Evolutionary conservation across 352 stramenopile genomes (phyloP).

Genomic region (Globisporangium canariense): DNA sequence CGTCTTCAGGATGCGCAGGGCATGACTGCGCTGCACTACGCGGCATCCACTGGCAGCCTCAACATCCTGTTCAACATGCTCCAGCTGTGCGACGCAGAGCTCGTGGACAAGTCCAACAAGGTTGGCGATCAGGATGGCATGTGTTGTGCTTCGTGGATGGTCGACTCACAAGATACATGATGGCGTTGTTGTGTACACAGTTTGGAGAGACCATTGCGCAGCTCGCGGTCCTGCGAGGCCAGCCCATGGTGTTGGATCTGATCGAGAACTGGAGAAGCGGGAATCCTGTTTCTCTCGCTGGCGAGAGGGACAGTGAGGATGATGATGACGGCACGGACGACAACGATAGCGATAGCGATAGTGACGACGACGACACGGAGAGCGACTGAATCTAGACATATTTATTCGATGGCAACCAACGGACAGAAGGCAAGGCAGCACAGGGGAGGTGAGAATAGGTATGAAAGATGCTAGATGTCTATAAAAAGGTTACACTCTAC

Average conservation of each 20-base stretch:
- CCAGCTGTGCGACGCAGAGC: constrained; percentile 49
- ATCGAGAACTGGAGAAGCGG: constrained; percentile 41
- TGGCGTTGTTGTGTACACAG: constrained; percentile 17
- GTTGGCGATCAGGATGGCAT: constrained; percentile 18
- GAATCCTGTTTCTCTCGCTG: constrained; percentile 26
- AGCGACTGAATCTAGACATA: constrained; percentile 3
- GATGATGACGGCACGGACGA: constrained; percentile 22
- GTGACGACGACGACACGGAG: constrained; percentile 18
- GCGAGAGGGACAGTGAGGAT: constrained; percentile 19
- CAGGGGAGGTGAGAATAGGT: constrained; percentile 14
- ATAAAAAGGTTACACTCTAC: constrained; percentile 30
- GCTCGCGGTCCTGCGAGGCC: constrained; percentile 37
- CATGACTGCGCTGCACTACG: constrained; percentile 72
- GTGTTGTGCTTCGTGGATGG: not conserved
- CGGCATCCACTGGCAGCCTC: constrained; percentile 42
- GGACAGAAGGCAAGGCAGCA: constrained; percentile 12
- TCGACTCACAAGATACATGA: not conserved
- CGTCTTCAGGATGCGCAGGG: constrained; percentile 67
- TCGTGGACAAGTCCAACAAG: constrained; percentile 59
- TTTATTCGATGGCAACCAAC: not conserved
- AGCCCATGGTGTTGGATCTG: constrained; percentile 34
- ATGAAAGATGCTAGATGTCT: constrained; percentile 17
- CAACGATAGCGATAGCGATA: constrained; percentile 6
- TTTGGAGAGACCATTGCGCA: constrained; percentile 58
- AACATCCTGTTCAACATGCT: constrained; percentile 68